These are phyloP conservation scores for Hypomyces perniciosus DNA, from an alignment of 2,329 filamentous ascomycete genomes.

Conservation along the genomic window DNA sequence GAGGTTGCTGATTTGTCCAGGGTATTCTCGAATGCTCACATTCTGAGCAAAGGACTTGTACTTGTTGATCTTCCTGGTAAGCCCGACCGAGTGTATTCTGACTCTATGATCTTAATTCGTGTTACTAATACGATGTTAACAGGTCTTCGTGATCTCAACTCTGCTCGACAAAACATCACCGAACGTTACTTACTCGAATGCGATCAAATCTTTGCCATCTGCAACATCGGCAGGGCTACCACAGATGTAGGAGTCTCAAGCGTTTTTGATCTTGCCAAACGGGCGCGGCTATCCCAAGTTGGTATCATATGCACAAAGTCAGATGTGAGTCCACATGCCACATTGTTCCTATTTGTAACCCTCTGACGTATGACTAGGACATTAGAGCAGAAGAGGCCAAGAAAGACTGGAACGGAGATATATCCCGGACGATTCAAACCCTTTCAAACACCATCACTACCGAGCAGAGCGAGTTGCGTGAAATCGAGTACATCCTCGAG, in stretches of 20 bases:
- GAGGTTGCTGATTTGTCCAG: conserved; percentile 19
- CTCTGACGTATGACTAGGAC: conserved; percentile 18
- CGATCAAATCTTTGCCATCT: conserved; percentile 42
- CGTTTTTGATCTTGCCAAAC: conserved; percentile 35
- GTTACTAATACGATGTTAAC: not conserved
- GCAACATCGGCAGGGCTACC: conserved; percentile 34
- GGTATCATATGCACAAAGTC: conserved; percentile 39
- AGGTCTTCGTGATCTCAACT: conserved; percentile 43
- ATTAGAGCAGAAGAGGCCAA: conserved; percentile 28
- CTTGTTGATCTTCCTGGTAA: conserved; percentile 44
- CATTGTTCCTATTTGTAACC: not conserved
- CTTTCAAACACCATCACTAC: conserved; percentile 14
- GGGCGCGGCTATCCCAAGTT: conserved; percentile 33
- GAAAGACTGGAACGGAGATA: conserved; percentile 25
- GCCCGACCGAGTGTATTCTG: too few species aligned
- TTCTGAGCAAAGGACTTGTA: conserved; percentile 41
- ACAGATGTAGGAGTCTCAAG: conserved; percentile 35
- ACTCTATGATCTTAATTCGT: too few species aligned
- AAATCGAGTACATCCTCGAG: conserved; percentile 10
- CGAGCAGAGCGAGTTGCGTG: conserved; percentile 5
- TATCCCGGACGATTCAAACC: conserved; percentile 14
- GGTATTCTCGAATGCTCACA: conserved; percentile 38
- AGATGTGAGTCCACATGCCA: conserved; percentile 26
- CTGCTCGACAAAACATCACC: conserved; percentile 36
- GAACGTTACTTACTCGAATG: conserved; percentile 40